Base-by-base conservation (phyloP, 1,284 basidiomycete genomes). In the Peniophora sp. region DNA sequence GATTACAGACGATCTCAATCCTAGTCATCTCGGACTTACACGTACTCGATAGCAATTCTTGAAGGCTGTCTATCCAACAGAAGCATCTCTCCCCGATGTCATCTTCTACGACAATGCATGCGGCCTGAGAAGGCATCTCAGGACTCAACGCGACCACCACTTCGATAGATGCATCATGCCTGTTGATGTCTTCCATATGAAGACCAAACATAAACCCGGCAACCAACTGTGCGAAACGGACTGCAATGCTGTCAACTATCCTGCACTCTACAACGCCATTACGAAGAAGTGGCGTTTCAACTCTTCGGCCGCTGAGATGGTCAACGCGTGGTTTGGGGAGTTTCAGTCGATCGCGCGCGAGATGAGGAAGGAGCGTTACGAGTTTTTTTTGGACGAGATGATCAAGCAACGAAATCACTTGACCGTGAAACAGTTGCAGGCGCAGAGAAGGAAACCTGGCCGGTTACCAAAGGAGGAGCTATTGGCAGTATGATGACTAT, bases 111-210 rank as follows among this genome's bases (percentile, higher is more conserved):
- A 74, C 53, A 71, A 67, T 45, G 70, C 69, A 45, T 74, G 71
- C 53, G 50, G 48, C 0, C 55, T 70, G 0, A 36, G 51, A 1
- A 57, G 60, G 22, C 39, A 56, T 59, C 3, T 57, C 65, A 3
- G 51, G 60, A 12, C 11, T 48, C 2, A 17, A 9, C 58, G 66
- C 23, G 52, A 57, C 22, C 52, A 53, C 0, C 61, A 53, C 46
- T 72, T 69, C 27, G 1, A 52, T 0, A 17, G 56, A 20, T 56
- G 65, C 24, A 63, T 56, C 0, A 60, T 70, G 0, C 53, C 58
- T 0, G 70, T 75, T 0, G 67, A 75, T 49, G 66, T 73, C 0
- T 75, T 71, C 22, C 72, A 75, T 47, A 70, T 71, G 56, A 64
- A 68, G 6, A 58, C 52, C 47, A 76, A 75, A 53, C 71, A 75